These are phyloP conservation scores for Clarireedia paspali DNA, from an alignment of 2,329 filamentous ascomycete species.

Conservation along the genomic window DNA sequence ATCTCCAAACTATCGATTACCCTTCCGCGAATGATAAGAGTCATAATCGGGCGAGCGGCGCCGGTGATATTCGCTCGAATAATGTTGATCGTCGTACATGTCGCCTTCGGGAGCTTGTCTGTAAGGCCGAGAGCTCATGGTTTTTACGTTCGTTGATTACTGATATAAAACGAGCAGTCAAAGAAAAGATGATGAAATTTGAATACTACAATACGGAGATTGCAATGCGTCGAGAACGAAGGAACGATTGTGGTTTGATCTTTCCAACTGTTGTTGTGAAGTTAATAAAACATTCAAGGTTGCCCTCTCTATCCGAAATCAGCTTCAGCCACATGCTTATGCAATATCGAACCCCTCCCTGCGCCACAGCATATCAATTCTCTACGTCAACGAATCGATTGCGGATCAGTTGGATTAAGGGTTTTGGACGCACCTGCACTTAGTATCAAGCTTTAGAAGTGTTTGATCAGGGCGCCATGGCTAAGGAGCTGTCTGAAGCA, in stretches of 20 bases:
- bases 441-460: too few relatives aligned
- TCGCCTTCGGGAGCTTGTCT: conserved; percentile 19
- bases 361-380: neutral
- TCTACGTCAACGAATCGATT: too few relatives aligned
- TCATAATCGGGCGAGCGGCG: conserved; percentile 20
- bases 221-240: neutral
- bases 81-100: conserved; percentile 39
- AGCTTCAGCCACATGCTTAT: neutral
- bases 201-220: neutral
- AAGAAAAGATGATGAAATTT: neutral
- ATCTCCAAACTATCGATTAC: conserved; percentile 30
- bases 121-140: conserved; percentile 5
- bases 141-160: conserved; percentile 1
- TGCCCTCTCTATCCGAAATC: neutral
- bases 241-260: neutral
- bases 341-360: neutral
- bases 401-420: too few relatives aligned
- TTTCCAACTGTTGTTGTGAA: neutral
- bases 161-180: neutral
- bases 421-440: too few relatives aligned
- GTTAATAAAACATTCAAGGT: neutral
- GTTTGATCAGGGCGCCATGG: conserved; percentile 6
- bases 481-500: conserved; percentile 39
- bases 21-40: conserved; percentile 28
- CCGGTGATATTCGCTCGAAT: conserved; percentile 18